Evolutionary conservation across 225 moss, liverwort and hornwort species (phyloP).

Genomic region (Climacium dendroides): DNA sequence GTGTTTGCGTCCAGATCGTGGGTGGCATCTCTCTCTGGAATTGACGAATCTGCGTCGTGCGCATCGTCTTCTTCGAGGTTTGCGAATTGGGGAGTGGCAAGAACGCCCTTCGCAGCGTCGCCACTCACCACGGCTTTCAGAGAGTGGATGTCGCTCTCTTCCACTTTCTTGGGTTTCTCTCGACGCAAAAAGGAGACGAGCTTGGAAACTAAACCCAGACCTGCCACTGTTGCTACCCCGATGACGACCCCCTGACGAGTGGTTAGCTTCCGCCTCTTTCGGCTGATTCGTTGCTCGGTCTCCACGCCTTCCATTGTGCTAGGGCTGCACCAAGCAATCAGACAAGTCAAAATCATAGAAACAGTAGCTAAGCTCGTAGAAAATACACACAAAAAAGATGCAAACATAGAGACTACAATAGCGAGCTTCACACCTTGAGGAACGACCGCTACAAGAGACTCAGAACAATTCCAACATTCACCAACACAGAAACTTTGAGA

Average conservation of each 20-base stretch:
- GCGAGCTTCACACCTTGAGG: neutral
- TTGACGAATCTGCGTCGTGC: neutral
- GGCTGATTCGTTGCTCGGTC: neutral
- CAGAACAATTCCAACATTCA: neutral
- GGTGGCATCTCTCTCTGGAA: neutral
- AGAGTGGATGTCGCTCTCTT: neutral
- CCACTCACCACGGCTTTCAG: slow-evolving; percentile 31
- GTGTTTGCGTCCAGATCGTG: neutral
- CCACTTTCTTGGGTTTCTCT: neutral
- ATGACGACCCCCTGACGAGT: slow-evolving; percentile 14
- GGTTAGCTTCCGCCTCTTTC: slow-evolving; percentile 4
- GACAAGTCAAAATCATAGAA: neutral
- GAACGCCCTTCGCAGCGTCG: neutral
- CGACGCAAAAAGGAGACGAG: slow-evolving; percentile 7
- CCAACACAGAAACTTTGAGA: neutral
- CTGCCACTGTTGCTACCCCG: slow-evolving; percentile 20
- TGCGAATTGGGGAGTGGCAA: neutral
- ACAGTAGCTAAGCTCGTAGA: neutral
- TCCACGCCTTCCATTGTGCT: slow-evolving; percentile 14
- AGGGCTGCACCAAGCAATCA: neutral
- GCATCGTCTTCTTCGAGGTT: slow-evolving; percentile 10
- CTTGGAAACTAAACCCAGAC: slow-evolving; percentile 19
- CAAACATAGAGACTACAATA: neutral
- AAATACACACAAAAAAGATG: neutral
- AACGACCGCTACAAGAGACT: neutral